Evolutionary conservation across 495 filamentous ascomycete species (phyloP).

Genomic region (Penicillium diatomitis): DNA sequence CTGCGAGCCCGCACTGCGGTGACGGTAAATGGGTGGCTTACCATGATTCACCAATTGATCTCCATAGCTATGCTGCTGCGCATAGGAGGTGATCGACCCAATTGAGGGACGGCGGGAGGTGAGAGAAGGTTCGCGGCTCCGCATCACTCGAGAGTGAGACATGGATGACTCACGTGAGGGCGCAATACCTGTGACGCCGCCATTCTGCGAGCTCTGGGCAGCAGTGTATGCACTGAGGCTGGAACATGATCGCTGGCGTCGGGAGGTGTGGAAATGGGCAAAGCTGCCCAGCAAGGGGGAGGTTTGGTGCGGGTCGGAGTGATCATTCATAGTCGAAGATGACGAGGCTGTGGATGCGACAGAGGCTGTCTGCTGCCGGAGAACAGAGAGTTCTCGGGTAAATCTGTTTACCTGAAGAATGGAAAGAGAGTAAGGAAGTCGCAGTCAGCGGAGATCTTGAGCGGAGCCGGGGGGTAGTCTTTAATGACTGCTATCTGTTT

Average conservation of each 20-base stretch:
- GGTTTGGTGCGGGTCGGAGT: slow-evolving; percentile 34
- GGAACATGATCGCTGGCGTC: slow-evolving; percentile 57
- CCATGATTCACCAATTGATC: slow-evolving; percentile 20
- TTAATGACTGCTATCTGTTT: not conserved
- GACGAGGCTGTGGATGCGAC: slow-evolving; percentile 76
- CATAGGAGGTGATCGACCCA: slow-evolving; percentile 25
- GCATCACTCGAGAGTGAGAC: slow-evolving; percentile 11
- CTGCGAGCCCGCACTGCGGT: slow-evolving; percentile 24
- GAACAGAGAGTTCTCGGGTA: slow-evolving; percentile 70
- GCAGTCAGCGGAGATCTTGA: too few relatives aligned
- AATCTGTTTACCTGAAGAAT: slow-evolving; percentile 72
- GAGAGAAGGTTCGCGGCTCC: slow-evolving; percentile 36
- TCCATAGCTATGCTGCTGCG: slow-evolving; percentile 21
- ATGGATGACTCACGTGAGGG: slow-evolving; percentile 33
- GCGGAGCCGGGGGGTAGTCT: too few relatives aligned
- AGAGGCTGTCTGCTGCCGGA: slow-evolving; percentile 74
- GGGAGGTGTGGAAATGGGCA: slow-evolving; percentile 45
- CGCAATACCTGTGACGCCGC: slow-evolving; percentile 39
- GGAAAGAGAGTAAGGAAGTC: too few relatives aligned
- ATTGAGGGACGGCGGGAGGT: slow-evolving; percentile 35
- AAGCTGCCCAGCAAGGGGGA: slow-evolving; percentile 43
- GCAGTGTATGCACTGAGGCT: slow-evolving; percentile 47
- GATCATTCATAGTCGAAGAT: slow-evolving; percentile 51
- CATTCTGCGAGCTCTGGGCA: slow-evolving; percentile 35
- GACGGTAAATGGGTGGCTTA: slow-evolving; percentile 21